phyloP scores from a whole-genome alignment of 441 rosid genomes.

The Populus trichocarpa region DNA sequence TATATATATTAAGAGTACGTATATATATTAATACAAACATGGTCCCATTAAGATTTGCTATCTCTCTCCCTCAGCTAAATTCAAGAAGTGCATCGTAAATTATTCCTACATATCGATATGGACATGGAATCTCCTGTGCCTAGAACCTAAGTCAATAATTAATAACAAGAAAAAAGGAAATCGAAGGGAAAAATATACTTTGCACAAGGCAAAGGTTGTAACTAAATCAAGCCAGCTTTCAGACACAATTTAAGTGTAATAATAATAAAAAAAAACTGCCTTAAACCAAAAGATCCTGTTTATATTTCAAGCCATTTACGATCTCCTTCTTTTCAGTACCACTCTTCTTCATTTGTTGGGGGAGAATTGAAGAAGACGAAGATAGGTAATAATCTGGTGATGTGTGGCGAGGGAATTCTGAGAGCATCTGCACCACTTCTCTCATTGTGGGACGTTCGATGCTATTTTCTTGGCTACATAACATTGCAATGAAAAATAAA shows the following conservation, averaged over 20 bases:
- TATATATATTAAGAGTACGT: neutral
- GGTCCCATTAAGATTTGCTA: constrained; percentile 20
- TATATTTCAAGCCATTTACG: neutral
- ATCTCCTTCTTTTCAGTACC: neutral
- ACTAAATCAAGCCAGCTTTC: constrained; percentile 19
- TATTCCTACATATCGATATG: constrained; percentile 26
- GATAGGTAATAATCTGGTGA: constrained; percentile 22
- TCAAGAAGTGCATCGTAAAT: constrained; percentile 26
- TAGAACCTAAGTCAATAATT: constrained; percentile 10
- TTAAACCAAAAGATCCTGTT: constrained; percentile 21
- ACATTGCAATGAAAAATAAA: constrained; percentile 79
- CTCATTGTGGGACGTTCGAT: constrained; percentile 92
- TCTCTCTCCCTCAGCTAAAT: constrained; percentile 10
- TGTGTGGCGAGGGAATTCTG: constrained; percentile 43
- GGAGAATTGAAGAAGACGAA: neutral
- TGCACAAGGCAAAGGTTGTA: constrained; percentile 22
- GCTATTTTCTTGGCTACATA: constrained; percentile 87
- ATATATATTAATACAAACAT: neutral
- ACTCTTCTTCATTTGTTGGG: neutral
- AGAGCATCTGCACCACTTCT: constrained; percentile 88
- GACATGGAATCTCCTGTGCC: constrained; percentile 17
- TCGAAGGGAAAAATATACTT: constrained; percentile 8
- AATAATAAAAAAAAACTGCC: constrained; percentile 1
- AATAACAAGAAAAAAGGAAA: neutral
- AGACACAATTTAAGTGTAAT: neutral